Evolutionary conservation across 176 grass and related monocot genomes (phyloP).

Genomic region (Oryza rufipogon): DNA sequence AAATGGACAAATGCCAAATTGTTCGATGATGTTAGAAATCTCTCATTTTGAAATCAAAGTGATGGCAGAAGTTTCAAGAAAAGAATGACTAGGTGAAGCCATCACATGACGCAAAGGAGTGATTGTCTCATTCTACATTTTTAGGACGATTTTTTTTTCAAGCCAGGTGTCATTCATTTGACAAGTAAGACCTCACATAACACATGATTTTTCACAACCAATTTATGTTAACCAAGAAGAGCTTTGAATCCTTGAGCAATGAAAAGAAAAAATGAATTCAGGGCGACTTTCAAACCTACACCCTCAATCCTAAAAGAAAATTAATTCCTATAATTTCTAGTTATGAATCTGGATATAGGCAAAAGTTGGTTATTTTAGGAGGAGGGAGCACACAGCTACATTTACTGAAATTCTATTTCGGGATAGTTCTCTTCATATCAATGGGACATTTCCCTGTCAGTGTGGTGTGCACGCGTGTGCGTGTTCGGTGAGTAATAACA

Average conservation of each 20-base stretch:
- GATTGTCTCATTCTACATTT: not conserved
- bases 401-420: not conserved
- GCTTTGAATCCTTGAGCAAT: not conserved
- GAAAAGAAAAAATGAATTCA: not conserved
- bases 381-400: too few relatives aligned
- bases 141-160: not conserved
- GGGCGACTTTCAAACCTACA: not conserved
- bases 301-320: too few relatives aligned
- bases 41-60: not conserved
- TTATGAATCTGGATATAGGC: too few relatives aligned
- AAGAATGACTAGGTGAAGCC: slow-evolving; percentile 2
- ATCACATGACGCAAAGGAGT: slow-evolving; percentile 8
- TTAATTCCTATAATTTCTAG: too few relatives aligned
- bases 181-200: slow-evolving; percentile 14
- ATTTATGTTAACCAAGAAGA: not conserved
- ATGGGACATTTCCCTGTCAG: not conserved
- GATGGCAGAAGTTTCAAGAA: slow-evolving; percentile 3
- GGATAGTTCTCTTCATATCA: not conserved
- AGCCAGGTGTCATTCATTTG: slow-evolving; percentile 1
- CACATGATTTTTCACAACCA: not conserved
- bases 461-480: too few relatives aligned
- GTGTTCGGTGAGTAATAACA: too few relatives aligned
- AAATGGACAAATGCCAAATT: slow-evolving; percentile 3
- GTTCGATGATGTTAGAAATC: slow-evolving; percentile 9
- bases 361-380: too few relatives aligned